Conservation (phyloP, 768 basidiomycete species). For the Lactarius indigo region DNA sequence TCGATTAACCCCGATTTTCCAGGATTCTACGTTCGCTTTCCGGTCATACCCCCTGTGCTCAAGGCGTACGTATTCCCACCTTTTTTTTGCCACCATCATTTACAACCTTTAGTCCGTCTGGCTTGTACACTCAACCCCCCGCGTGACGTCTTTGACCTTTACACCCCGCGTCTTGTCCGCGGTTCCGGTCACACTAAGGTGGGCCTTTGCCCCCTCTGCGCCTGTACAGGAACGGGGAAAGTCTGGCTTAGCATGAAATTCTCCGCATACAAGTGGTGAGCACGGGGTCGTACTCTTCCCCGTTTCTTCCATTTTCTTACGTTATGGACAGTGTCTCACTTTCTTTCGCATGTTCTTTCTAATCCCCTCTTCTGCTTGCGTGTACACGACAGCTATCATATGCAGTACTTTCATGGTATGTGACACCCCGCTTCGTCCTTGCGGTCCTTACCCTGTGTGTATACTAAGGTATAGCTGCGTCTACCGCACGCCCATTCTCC, state of each 20-base stretch:
- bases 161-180: conserved; percentile 74
- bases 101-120: conserved; percentile 25
- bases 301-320: neutral
- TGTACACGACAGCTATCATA: conserved; percentile 56
- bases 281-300: conserved; percentile 14
- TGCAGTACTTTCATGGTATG: conserved; percentile 77
- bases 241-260: conserved; percentile 78
- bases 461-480: conserved; percentile 61
- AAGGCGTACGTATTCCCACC: neutral
- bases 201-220: conserved; percentile 75
- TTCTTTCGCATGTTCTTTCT: neutral
- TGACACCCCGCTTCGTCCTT: neutral
- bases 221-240: conserved; percentile 63
- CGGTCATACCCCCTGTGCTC: conserved; percentile 42
- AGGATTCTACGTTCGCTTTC: conserved; percentile 69
- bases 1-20: conserved; percentile 48
- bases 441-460: neutral
- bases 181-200: conserved; percentile 66
- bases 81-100: neutral
- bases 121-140: conserved; percentile 61
- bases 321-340: conserved; percentile 7
- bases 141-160: conserved; percentile 59
- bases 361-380: neutral
- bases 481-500: conserved; percentile 68
- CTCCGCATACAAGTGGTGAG: conserved; percentile 78